A percentile compares a stretch with the other conserved stretches of the same genome.
These are phyloP conservation scores for Parastagonospora nodorum DNA, from an alignment of 2,329 filamentous ascomycete genomes.

Conservation along the genomic window DNA sequence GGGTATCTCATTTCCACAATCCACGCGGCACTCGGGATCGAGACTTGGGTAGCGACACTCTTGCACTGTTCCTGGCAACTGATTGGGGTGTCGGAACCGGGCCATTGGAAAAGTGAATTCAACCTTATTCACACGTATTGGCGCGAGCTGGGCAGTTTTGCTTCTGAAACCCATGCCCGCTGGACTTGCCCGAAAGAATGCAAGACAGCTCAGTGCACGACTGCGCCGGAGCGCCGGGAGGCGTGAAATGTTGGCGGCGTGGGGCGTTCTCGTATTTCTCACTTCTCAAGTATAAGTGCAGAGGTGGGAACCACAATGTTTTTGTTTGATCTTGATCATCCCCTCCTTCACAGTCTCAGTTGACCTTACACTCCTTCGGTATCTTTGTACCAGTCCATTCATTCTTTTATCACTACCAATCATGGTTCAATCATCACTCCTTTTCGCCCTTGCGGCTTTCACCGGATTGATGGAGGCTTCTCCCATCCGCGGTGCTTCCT, in stretches of 20 bases:
- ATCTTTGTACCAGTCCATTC: slow-evolving; percentile 10
- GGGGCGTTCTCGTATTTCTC: slow-evolving; percentile 14
- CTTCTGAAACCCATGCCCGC: slow-evolving; percentile 14
- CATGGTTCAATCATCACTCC: slow-evolving; percentile 28
- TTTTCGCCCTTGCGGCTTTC: slow-evolving; percentile 38
- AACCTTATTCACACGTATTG: slow-evolving; percentile 22
- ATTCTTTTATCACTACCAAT: slow-evolving; percentile 8
- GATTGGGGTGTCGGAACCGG: slow-evolving; percentile 17
- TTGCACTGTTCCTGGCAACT: background rate
- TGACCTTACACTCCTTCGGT: slow-evolving; percentile 20
- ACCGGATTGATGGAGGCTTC: slow-evolving; percentile 32
- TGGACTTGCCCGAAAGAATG: slow-evolving; percentile 7
- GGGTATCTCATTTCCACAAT: slow-evolving; percentile 22
- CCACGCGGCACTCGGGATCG: slow-evolving; percentile 17
- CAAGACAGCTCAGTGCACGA: slow-evolving; percentile 14
- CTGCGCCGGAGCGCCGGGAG: slow-evolving; percentile 11
- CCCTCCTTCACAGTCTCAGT: slow-evolving; percentile 15
- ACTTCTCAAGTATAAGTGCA: slow-evolving; percentile 18
- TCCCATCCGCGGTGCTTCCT: slow-evolving; percentile 27
- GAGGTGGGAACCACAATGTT: background rate
- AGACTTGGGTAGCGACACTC: slow-evolving; percentile 15
- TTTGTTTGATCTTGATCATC: slow-evolving; percentile 1
- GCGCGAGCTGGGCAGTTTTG: slow-evolving; percentile 15
- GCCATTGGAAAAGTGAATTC: slow-evolving; percentile 13
- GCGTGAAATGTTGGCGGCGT: slow-evolving; percentile 2